Base-by-base conservation (phyloP, 139 green algal genomes). In the Haematococcus sp. region DNA sequence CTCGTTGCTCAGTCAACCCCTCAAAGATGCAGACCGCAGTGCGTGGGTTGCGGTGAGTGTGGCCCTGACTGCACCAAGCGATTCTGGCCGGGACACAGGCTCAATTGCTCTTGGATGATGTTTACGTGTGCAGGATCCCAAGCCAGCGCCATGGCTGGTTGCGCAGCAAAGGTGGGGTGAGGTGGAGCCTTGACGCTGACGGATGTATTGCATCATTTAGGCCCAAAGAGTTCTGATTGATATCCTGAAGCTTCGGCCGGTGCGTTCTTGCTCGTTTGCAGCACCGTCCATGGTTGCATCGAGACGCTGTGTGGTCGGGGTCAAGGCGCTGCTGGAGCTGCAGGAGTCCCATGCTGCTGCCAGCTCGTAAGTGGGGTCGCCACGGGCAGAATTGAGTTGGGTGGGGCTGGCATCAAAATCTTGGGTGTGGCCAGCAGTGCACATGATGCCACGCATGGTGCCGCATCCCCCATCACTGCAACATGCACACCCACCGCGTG, bases 171-270 rank as follows among this genome's bases (percentile, higher is more conserved):
- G 40, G 40, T 49, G 40, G 40, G 40, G 40, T 49, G 40, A 49
- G 40, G 40, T 49, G 40, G 40, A 49, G 40, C 7, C 7, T 7
- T 49, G 40, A n/a, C n/a, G n/a, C n/a, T 49, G 40, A 19, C 11
- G 40, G 40, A 49, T n/a, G n/a, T n/a, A 60, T 60, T 25, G 52
- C 52, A 60, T 60, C 52, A 60, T 60, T 55, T 11, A 60, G 11
- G 52, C 23, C 5, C 52, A 25, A 55, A 15, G 46, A 17, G 46
- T n/a, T n/a, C n/a, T n/a, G n/a, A n/a, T n/a, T n/a, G n/a, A n/a
- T n/a, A n/a, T n/a, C n/a, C n/a, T n/a, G n/a, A n/a, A n/a, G n/a
- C n/a, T n/a, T n/a, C n/a, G n/a, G n/a, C n/a, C n/a, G 52, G 5
- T 60, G 17, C 52, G 23, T 31, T 25, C 22, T 5, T 11, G 11